Percentiles rank a stretch among this genome's conserved stretches.
phyloP scores from a whole-genome alignment of 2,329 filamentous ascomycete genomes.

The Tolypocladium endophyticum region DNA sequence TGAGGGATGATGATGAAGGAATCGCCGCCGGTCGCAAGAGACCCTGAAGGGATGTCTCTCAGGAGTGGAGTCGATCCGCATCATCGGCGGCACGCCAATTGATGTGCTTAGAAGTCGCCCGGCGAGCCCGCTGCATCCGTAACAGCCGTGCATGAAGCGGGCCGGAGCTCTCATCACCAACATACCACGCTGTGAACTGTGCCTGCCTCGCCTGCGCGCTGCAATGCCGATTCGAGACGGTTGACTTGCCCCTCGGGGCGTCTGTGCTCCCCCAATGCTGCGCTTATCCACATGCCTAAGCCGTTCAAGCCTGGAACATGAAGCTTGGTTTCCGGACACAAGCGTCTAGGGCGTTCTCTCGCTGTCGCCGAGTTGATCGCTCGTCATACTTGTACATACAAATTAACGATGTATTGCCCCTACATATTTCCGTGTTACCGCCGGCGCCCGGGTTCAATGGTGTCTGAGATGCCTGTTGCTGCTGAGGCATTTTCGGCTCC shows the following conservation, averaged over 20 bases:
- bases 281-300: not conserved
- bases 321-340: not conserved
- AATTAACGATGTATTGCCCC: not conserved
- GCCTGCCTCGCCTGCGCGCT: not conserved
- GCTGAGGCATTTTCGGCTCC: slow-evolving; percentile 8
- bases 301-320: not conserved
- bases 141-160: not conserved
- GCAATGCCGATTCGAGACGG: not conserved
- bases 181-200: not conserved
- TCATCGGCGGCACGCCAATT: not conserved
- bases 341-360: not conserved
- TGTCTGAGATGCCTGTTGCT: not conserved
- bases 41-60: not conserved
- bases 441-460: not conserved
- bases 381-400: not conserved
- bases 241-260: too few relatives aligned
- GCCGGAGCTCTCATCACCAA: not conserved
- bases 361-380: not conserved
- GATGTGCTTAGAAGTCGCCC: not conserved
- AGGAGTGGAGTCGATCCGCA: not conserved
- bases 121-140: not conserved
- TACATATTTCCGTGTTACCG: not conserved
- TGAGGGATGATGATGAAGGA: not conserved
- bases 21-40: not conserved
- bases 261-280: not conserved